phyloP scores from a whole-genome alignment of 108 stramenopile genomes.

The Mayamaea pseudoterrestris region DNA sequence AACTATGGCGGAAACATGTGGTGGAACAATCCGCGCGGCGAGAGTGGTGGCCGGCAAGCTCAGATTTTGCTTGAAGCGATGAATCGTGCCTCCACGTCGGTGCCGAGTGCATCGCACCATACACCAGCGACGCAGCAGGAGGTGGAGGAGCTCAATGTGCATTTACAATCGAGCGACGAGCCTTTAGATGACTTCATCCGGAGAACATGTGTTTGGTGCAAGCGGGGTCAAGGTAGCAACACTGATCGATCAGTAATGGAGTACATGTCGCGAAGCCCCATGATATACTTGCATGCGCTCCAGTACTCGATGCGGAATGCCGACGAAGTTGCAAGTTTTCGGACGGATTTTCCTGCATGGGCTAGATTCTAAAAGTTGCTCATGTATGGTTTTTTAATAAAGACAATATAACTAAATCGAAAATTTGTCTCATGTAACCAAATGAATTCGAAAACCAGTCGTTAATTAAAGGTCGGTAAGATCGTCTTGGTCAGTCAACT shows the following conservation, averaged over 20 bases:
- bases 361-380: slow-evolving; percentile 1
- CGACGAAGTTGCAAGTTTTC: slow-evolving; percentile 2
- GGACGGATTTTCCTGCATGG: slow-evolving; percentile 16
- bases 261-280: slow-evolving; percentile 58
- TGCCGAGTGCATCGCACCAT: background rate
- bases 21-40: slow-evolving; percentile 41
- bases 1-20: slow-evolving; percentile 81
- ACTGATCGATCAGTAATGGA: slow-evolving; percentile 41
- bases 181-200: slow-evolving; percentile 52
- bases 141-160: slow-evolving; percentile 19
- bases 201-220: slow-evolving; percentile 83
- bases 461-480: slow-evolving; percentile 58
- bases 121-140: slow-evolving; percentile 61
- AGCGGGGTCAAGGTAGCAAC: slow-evolving; percentile 23
- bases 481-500: slow-evolving; percentile 79
- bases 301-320: slow-evolving; percentile 31
- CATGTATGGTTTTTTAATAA: no score
- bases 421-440: no score
- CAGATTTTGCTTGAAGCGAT: slow-evolving; percentile 26
- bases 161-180: slow-evolving; percentile 30
- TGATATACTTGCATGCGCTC: slow-evolving; percentile 78
- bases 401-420: no score
- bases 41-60: slow-evolving; percentile 25
- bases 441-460: no score
- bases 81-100: background rate